A percentile compares a stretch with the other conserved stretches of the same genome.
Evolutionary conservation across 2,329 filamentous ascomycete species (phyloP).

Genomic region (Aspergillus carbonarius): DNA sequence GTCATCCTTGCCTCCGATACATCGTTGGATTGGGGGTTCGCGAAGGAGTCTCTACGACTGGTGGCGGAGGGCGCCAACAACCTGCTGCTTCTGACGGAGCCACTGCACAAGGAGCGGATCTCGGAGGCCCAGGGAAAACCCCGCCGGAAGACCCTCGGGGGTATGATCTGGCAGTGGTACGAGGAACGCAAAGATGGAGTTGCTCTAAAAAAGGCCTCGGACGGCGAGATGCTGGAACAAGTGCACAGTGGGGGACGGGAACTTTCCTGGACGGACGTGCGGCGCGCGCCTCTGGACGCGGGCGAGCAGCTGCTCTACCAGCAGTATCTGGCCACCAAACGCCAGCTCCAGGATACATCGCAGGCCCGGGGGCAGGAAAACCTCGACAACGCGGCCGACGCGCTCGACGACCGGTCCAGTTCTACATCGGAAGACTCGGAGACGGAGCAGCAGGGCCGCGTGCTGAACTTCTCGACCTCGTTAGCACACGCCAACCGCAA

Average conservation of each 20-base stretch:
- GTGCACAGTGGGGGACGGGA: constrained; percentile 65
- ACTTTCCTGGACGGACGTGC: constrained; percentile 61
- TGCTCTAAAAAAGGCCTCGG: constrained; percentile 54
- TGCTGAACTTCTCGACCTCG: constrained; percentile 82
- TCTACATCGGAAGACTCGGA: constrained; percentile 89
- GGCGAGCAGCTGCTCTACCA: constrained; percentile 81
- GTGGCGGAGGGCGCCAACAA: constrained; percentile 78
- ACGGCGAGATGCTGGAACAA: constrained; percentile 63
- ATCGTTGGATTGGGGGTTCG: constrained; percentile 93
- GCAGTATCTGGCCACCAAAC: constrained; percentile 85
- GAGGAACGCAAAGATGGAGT: constrained; percentile 66
- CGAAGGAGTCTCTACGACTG: constrained; percentile 71
- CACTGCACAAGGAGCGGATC: constrained; percentile 38
- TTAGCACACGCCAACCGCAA: constrained; percentile 80
- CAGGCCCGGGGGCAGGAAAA: constrained; percentile 67
- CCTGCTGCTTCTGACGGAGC: constrained; percentile 82
- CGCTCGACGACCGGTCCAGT: constrained; percentile 73
- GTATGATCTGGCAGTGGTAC: constrained; percentile 78
- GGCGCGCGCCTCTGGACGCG: constrained; percentile 66
- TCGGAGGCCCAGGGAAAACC: constrained; percentile 26
- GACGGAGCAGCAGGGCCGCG: constrained; percentile 84
- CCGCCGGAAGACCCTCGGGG: constrained; percentile 61
- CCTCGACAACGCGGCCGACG: constrained; percentile 73
- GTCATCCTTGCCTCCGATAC: constrained; percentile 91
- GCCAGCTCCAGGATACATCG: constrained; percentile 79